phyloP scores from a whole-genome alignment of 495 filamentous ascomycete species.

The Podospora pseudopauciseta region DNA sequence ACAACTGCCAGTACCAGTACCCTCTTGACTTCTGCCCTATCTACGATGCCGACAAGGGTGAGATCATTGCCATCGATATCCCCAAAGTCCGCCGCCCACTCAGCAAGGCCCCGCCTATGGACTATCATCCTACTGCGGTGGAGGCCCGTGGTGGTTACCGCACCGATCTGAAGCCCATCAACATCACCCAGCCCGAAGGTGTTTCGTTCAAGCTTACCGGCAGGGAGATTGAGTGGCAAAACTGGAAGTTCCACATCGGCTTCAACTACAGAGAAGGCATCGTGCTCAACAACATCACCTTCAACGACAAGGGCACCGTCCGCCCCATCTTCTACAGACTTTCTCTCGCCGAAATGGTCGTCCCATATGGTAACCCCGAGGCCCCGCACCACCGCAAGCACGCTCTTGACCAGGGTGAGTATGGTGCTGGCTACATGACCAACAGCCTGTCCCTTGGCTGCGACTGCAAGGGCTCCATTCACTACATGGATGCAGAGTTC shows the following conservation, averaged over 20 bases:
- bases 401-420: conserved; percentile 91
- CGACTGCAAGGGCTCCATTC: conserved; percentile 93
- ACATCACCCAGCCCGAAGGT: conserved; percentile 92
- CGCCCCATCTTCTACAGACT: conserved; percentile 85
- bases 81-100: conserved; percentile 74
- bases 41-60: conserved; percentile 75
- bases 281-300: conserved; percentile 85
- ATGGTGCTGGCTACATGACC: conserved; percentile 93
- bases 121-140: conserved; percentile 74
- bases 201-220: conserved; percentile 85
- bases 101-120: conserved; percentile 69
- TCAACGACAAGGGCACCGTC: conserved; percentile 79
- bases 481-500: conserved; percentile 82
- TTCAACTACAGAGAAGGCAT: conserved; percentile 97
- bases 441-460: conserved; percentile 86
- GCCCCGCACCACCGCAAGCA: conserved; percentile 91
- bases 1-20: conserved; percentile 87
- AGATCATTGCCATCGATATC: conserved; percentile 87
- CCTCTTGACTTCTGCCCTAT: conserved; percentile 95
- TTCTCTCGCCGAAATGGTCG: conserved; percentile 95
- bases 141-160: conserved; percentile 74
- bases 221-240: conserved; percentile 83
- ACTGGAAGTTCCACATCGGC: conserved; percentile 90
- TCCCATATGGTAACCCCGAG: conserved; percentile 92
- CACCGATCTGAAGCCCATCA: conserved; percentile 81